Evolutionary conservation across 2,329 filamentous ascomycete species (phyloP).

Genomic region (Colletotrichum gloeosporioides): DNA sequence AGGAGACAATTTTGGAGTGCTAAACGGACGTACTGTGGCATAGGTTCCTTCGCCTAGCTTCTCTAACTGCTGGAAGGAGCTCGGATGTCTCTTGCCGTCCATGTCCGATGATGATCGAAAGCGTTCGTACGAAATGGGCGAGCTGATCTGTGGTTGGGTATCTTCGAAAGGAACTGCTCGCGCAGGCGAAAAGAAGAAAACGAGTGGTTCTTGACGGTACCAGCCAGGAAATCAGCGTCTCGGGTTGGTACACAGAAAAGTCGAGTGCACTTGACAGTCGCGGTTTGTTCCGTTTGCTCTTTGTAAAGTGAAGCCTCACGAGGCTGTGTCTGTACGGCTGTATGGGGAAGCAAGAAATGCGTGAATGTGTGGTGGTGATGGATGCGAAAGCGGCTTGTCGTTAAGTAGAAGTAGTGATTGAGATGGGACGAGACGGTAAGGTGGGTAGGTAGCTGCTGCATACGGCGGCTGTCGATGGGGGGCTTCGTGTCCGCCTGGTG

Average conservation of each 20-base stretch:
- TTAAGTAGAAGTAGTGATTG: background rate
- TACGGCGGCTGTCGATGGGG: background rate
- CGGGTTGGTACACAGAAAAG: background rate
- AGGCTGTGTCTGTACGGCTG: background rate
- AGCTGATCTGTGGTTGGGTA: background rate
- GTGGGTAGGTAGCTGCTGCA: background rate
- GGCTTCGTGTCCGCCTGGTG: background rate
- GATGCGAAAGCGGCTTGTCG: background rate
- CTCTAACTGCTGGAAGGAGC: conserved; percentile 98
- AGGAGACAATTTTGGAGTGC: background rate
- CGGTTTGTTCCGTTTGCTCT: background rate
- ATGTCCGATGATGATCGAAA: conserved; percentile 52
- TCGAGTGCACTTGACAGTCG: background rate
- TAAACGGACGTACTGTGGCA: conserved; percentile 76
- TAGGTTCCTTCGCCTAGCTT: conserved; percentile 99
- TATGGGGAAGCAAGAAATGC: background rate
- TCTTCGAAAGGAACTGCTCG: background rate
- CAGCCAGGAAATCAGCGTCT: background rate
- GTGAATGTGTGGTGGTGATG: background rate
- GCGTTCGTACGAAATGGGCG: background rate
- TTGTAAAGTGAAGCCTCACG: background rate
- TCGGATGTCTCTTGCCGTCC: conserved; percentile 92
- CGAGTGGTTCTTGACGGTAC: background rate
- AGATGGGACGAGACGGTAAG: background rate
- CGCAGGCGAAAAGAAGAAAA: background rate